Base-by-base conservation (phyloP, 2,329 filamentous ascomycete species). In the Aspergillus sp. region DNA sequence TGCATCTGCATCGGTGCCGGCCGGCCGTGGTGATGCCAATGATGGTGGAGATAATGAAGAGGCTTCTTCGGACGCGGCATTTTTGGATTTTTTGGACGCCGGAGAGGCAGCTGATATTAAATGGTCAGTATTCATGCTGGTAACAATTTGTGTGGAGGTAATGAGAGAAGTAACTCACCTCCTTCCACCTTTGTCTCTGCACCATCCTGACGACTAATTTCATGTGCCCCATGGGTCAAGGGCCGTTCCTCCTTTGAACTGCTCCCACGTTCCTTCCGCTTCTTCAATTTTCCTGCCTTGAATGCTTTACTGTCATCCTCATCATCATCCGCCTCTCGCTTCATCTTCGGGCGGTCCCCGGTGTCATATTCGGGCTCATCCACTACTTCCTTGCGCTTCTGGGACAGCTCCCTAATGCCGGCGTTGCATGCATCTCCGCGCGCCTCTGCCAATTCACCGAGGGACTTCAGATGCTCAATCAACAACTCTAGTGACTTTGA, bases 251-350 rank as follows among this genome's bases (percentile, higher is more conserved):
- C 87, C 62, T 84, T 86, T 34, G 85, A 79, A 57, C 76, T 82
- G 61, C 89, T 66, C 1, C 67, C 87, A 7, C 85, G 81, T 25
- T 89, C 91, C 78, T 92, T 93, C 74, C 91, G 88, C 81, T 91
- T 93, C 83, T 91, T 93, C 66, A 90, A 84, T 75, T 93, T 93
- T 25, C 82, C 79, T 46, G 77, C 79, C 72, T 86, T 85, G 70
- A 86, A 71, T 30, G 76, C 77, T 76, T 82, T 73, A 48, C 71
- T 69, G 54, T 77, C 69, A 61, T 83, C 78, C 51, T 80, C 77
- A 34, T 80, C 76, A 50, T 81, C 78, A 55, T 82, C 76, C 3
- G 73, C 74, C 66, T 81, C 79, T 54, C 77, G 72, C 70, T 81
- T 82, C 71, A 80, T 71, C 61, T 75, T 78, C 41, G 76, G 64